Conservation (phyloP, 1,284 basidiomycete genomes). For the Ceratobasidium sp. region DNA sequence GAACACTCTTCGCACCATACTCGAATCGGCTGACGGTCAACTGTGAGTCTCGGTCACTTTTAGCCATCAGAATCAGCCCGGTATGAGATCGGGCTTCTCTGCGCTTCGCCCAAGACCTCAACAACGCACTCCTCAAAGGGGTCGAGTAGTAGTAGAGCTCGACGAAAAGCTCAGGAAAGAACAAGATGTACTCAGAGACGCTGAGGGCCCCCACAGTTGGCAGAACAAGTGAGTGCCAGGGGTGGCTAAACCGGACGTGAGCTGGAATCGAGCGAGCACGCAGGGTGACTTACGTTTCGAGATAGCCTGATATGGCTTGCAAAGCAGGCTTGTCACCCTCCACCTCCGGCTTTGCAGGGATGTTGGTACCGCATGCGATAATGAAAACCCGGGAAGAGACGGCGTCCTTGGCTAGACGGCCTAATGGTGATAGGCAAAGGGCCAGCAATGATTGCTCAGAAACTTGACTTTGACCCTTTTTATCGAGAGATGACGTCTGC, state of each 20-base stretch:
- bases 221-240: constrained; percentile 32
- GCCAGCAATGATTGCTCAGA: neutral
- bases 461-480: neutral
- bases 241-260: constrained; percentile 3
- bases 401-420: constrained; percentile 1
- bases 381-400: constrained; percentile 7
- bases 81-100: constrained; percentile 20
- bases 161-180: constrained; percentile 36
- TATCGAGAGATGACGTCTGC: neutral
- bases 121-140: neutral
- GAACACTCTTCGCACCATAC: neutral
- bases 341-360: constrained; percentile 1
- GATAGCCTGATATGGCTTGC: neutral
- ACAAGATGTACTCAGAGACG: neutral
- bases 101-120: constrained; percentile 27
- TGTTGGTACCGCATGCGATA: constrained; percentile 14
- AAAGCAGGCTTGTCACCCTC: neutral
- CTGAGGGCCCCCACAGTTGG: neutral
- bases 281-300: neutral
- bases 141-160: constrained; percentile 29
- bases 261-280: neutral
- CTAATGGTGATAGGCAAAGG: neutral
- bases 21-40: neutral
- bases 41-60: neutral
- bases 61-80: constrained; percentile 20